Base-by-base conservation (phyloP, 2,329 filamentous ascomycete species). In the Monilinia polystroma region DNA sequence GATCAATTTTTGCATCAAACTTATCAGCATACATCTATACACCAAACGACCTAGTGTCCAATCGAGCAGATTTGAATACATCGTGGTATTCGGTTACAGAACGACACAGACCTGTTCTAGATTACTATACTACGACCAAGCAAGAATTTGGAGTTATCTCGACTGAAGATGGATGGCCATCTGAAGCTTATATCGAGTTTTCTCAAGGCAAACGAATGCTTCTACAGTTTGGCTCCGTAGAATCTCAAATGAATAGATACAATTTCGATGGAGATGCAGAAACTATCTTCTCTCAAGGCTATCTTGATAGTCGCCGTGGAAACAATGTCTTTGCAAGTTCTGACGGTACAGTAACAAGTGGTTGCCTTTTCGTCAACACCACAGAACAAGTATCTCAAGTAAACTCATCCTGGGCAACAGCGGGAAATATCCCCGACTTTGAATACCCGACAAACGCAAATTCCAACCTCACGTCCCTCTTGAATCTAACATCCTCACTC, bases 101-200 rank as follows among this genome's bases (percentile, higher is more conserved):
- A 43, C 74, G 68, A 58, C 80, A 81, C 62, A 77, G 79, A 49
- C 84, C 85, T 1, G 78, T 82, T 26, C 70, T 76, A 3, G 80
- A 81, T 32, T 90, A 88, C 71, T 87, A 85, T 67, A 77, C 77
- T 7, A 78, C 79, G 0, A 73, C 59, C 12, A 62, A 53, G 3
- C 66, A 68, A 18, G 35, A 70, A 38, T 67, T 72, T 55, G 69
- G 76, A 3, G 78, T 79, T 23, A 71, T 76, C 10, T 80, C 79
- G 26, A 88, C 86, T 0, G 73, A 79, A 0, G 81, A 87, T 75
- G 87, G 87, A 14, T 90, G 87, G 87, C 87, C 87, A 0, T 83
- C 82, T n/a, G 83, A 85, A 70, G 80, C 81, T 26, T 87, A 82
- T 70, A 76, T 88, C 45, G 84, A 87, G 70, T 80, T 88, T 55